Conservation (phyloP, 495 filamentous ascomycete genomes). For the Aspergillus bridgeri region DNA sequence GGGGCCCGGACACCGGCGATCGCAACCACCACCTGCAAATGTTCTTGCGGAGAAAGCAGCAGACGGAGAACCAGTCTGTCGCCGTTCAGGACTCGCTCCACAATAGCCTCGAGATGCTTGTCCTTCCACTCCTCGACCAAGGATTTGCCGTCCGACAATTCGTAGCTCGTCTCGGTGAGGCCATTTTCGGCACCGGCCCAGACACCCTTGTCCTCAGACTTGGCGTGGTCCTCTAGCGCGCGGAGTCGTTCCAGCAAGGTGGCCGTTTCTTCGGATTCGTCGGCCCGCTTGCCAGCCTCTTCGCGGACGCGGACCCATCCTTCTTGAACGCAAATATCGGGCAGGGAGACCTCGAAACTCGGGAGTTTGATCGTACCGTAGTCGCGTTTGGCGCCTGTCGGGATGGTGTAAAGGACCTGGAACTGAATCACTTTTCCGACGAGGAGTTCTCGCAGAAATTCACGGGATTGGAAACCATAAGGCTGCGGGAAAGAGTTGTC, state of each 20-base stretch:
- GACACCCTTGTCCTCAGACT: slow-evolving; percentile 69
- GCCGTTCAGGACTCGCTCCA: slow-evolving; percentile 87
- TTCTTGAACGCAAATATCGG: slow-evolving; percentile 75
- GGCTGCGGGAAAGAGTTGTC: slow-evolving; percentile 51
- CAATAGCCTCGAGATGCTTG: slow-evolving; percentile 68
- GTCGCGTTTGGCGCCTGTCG: slow-evolving; percentile 74
- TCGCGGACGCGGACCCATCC: slow-evolving; percentile 91
- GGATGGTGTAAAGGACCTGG: slow-evolving; percentile 76
- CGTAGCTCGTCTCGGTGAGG: slow-evolving; percentile 71
- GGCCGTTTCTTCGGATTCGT: slow-evolving; percentile 71
- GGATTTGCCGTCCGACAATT: slow-evolving; percentile 64
- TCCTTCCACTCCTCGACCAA: slow-evolving; percentile 77
- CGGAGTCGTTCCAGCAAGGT: slow-evolving; percentile 71
- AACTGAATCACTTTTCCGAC: slow-evolving; percentile 88
- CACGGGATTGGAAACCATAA: slow-evolving; percentile 87
- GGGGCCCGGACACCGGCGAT: slow-evolving; percentile 87
- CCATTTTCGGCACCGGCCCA: slow-evolving; percentile 60
- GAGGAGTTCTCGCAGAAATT: slow-evolving; percentile 76
- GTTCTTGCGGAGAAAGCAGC: slow-evolving; percentile 68
- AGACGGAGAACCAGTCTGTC: slow-evolving; percentile 87
- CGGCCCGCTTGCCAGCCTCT: slow-evolving; percentile 79
- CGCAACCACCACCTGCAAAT: slow-evolving; percentile 81
- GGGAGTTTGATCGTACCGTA: slow-evolving; percentile 76
- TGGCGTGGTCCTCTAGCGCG: slow-evolving; percentile 75
- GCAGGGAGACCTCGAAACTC: slow-evolving; percentile 66